phyloP scores from a whole-genome alignment of 768 basidiomycete genomes.

The Rossbeevera mucosa region DNA sequence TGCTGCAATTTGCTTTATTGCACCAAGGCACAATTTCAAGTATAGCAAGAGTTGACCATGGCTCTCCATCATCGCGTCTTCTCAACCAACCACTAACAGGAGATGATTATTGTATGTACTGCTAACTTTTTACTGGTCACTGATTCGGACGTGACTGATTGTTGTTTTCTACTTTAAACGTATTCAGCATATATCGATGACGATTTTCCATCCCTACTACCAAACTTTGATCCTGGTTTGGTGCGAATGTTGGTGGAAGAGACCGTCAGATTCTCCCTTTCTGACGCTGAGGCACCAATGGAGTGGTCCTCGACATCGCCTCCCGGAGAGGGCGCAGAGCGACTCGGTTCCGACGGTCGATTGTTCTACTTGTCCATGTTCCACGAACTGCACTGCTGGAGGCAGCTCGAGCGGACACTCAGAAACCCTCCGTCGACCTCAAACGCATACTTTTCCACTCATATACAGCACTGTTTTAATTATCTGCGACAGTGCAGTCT shows the following conservation, averaged over 20 bases:
- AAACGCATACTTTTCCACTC: neutral
- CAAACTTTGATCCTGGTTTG: neutral
- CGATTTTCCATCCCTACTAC: neutral
- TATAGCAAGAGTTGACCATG: neutral
- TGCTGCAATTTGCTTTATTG: neutral
- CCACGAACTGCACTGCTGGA: neutral
- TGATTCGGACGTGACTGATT: neutral
- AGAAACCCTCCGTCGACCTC: neutral
- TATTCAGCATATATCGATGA: neutral
- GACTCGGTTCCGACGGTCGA: neutral
- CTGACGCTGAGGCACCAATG: neutral
- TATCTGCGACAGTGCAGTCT: neutral
- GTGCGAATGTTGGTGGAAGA: neutral
- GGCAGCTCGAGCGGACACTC: neutral
- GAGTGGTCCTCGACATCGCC: neutral
- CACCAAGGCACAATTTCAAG: neutral
- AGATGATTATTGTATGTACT: neutral
- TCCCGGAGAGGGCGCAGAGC: neutral
- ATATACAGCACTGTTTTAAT: neutral
- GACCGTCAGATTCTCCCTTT: neutral
- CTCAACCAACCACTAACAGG: neutral
- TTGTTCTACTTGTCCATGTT: neutral
- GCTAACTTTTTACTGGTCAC: neutral
- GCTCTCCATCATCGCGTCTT: neutral
- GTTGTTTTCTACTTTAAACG: neutral